A percentile compares a stretch with the other conserved stretches of the same genome.
These are phyloP conservation scores for Porogramme epimiltina DNA, from an alignment of 1,284 basidiomycete genomes.

Conservation along the genomic window DNA sequence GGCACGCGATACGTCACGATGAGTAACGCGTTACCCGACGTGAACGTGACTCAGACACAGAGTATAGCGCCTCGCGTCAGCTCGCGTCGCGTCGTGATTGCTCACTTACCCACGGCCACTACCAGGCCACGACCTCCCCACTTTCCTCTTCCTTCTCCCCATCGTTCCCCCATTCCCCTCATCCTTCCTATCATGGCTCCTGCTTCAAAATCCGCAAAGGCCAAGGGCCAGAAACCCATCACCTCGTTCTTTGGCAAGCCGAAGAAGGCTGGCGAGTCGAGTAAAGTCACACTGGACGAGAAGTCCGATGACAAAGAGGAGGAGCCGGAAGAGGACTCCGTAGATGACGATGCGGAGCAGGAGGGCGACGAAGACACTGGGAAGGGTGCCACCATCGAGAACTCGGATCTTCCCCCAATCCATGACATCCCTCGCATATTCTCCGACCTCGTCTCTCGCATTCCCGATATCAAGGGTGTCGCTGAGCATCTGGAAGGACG, in stretches of 20 bases:
- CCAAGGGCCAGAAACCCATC: conserved; percentile 55
- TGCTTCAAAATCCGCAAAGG: conserved; percentile 26
- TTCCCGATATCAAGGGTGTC: conserved; percentile 70
- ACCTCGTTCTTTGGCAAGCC: conserved; percentile 52
- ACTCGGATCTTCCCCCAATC: conserved; percentile 79
- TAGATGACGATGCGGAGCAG: conserved; percentile 15
- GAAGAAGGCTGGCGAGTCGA: conserved; percentile 17
- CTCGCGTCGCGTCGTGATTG: conserved; percentile 20
- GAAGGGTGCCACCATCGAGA: conserved; percentile 42
- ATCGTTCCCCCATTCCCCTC: conserved; percentile 3
- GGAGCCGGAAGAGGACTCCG: conserved; percentile 3
- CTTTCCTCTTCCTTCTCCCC: conserved; percentile 4
- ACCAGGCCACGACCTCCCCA: not conserved
- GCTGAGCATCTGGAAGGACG: conserved; percentile 77
- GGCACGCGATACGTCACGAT: conserved; percentile 1
- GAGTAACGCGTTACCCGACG: conserved; percentile 27
- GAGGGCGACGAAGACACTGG: conserved; percentile 15
- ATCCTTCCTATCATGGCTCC: conserved; percentile 47
- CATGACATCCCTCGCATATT: conserved; percentile 85
- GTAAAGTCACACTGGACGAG: conserved; percentile 14
- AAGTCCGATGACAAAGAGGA: conserved; percentile 39
- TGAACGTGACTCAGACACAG: conserved; percentile 24
- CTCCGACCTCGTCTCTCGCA: conserved; percentile 74
- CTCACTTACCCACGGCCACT: conserved; percentile 3
- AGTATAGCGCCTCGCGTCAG: too few relatives aligned